phyloP scores from a whole-genome alignment of 2,329 filamentous ascomycete species.

The Elsinoe necatrix region DNA sequence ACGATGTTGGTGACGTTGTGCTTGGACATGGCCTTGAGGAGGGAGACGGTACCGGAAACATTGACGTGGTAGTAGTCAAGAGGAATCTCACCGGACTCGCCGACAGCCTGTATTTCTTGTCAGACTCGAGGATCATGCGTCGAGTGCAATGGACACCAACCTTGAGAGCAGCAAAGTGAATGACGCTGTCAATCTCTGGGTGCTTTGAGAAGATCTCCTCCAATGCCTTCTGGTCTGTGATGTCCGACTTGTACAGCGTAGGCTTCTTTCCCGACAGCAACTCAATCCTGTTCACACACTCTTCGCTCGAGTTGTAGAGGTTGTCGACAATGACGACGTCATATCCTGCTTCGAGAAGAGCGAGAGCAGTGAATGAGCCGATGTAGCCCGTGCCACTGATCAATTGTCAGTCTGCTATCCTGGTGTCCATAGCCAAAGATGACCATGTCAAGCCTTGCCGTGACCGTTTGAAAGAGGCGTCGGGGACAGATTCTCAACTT shows the following conservation, averaged over 20 bases:
- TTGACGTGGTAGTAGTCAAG: conserved; percentile 98
- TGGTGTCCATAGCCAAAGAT: neutral
- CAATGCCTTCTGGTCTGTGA: conserved; percentile 75
- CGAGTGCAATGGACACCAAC: conserved; percentile 33
- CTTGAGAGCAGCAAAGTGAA: conserved; percentile 98
- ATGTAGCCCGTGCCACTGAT: conserved; percentile 93
- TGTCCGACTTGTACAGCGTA: conserved; percentile 73
- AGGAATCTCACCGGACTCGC: conserved; percentile 86
- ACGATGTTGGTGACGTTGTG: conserved; percentile 95
- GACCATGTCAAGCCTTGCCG: conserved; percentile 2
- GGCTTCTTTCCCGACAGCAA: conserved; percentile 83
- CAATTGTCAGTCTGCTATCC: conserved; percentile 19
- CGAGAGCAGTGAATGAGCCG: conserved; percentile 89
- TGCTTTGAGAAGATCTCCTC: conserved; percentile 83
- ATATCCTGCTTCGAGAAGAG: conserved; percentile 88
- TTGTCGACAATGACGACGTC: conserved; percentile 95
- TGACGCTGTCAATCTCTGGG: conserved; percentile 92
- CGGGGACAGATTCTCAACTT: conserved; percentile 33
- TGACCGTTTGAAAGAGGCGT: conserved; percentile 12
- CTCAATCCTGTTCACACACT: conserved; percentile 90
- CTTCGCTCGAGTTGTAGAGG: conserved; percentile 91
- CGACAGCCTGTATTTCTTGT: conserved; percentile 64
- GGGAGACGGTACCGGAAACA: conserved; percentile 80
- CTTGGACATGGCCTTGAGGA: conserved; percentile 77
- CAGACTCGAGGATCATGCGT: neutral